Conservation (phyloP, 2,329 filamentous ascomycete genomes). For the Aspergillus pseudoterreus region DNA sequence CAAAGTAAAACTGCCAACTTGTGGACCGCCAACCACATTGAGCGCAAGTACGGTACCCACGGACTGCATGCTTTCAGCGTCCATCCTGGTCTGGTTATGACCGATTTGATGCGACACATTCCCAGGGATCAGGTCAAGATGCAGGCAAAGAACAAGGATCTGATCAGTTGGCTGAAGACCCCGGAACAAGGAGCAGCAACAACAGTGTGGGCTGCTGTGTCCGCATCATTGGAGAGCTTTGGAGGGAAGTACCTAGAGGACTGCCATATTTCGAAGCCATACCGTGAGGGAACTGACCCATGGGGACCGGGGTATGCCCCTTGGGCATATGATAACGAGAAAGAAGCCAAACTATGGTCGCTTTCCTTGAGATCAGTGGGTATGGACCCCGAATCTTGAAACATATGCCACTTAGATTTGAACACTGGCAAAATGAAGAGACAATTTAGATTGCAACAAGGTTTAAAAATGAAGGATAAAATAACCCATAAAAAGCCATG, state of each 20-base stretch:
- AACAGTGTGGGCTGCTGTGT: constrained; percentile 23
- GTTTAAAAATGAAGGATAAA: too few relatives aligned
- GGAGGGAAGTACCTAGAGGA: constrained; percentile 27
- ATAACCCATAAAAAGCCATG: neutral
- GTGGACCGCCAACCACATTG: constrained; percentile 50
- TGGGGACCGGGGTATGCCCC: neutral
- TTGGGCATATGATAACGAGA: neutral
- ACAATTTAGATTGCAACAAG: too few relatives aligned
- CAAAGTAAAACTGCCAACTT: constrained; percentile 52
- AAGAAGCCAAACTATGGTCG: neutral
- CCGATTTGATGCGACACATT: constrained; percentile 3
- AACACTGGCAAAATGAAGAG: too few relatives aligned
- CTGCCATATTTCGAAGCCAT: constrained; percentile 8
- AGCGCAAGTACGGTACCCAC: constrained; percentile 44
- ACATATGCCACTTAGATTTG: too few relatives aligned
- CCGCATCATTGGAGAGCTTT: constrained; percentile 18
- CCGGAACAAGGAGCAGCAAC: constrained; percentile 23
- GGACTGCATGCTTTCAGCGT: constrained; percentile 45
- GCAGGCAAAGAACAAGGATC: neutral
- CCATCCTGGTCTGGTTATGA: constrained; percentile 40
- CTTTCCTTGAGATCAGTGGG: neutral
- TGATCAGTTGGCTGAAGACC: constrained; percentile 6
- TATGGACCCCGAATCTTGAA: too few relatives aligned
- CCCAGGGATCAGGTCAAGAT: neutral
- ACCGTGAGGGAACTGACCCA: neutral